Evolutionary conservation across 352 stramenopile species (phyloP).

Genomic region (Globisporangium splendens): DNA sequence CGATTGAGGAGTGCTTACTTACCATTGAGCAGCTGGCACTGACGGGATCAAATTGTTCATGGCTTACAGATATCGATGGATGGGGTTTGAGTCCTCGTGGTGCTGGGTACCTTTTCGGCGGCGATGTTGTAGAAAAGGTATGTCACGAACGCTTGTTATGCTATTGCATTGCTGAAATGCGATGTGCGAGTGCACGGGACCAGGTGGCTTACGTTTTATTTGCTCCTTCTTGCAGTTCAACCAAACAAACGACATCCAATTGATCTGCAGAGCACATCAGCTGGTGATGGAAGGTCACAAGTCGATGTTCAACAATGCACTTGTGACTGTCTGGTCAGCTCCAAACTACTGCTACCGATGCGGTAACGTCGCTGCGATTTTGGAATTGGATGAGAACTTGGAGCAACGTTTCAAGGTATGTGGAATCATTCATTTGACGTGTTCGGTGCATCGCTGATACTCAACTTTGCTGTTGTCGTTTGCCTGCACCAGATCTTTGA

Average conservation of each 20-base stretch:
- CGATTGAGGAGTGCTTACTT: background rate
- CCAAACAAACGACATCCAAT: conserved; percentile 95
- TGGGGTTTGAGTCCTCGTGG: conserved; percentile 97
- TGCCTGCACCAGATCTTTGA: conserved; percentile 91
- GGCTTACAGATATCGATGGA: conserved; percentile 93
- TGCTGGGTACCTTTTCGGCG: conserved; percentile 98
- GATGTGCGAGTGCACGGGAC: no score
- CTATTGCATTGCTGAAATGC: background rate
- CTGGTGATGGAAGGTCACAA: conserved; percentile 92
- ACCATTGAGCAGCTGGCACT: background rate
- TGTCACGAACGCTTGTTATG: background rate
- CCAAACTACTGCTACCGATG: conserved; percentile 99
- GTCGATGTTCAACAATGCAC: conserved; percentile 96
- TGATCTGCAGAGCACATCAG: conserved; percentile 98
- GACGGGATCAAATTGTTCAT: no score
- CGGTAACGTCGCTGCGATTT: conserved; percentile 97
- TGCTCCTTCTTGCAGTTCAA: conserved; percentile 86
- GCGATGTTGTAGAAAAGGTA: conserved; percentile 96
- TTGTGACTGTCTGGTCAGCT: conserved; percentile 99
- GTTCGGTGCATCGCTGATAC: conserved; percentile 12
- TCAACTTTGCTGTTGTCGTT: no score
- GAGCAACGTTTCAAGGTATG: conserved; percentile 85
- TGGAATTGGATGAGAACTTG: conserved; percentile 98
- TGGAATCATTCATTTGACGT: background rate
- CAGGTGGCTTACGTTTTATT: no score